These are phyloP conservation scores for Petunia secreta DNA, from an alignment of 257 asterid species.

Conservation along the genomic window DNA sequence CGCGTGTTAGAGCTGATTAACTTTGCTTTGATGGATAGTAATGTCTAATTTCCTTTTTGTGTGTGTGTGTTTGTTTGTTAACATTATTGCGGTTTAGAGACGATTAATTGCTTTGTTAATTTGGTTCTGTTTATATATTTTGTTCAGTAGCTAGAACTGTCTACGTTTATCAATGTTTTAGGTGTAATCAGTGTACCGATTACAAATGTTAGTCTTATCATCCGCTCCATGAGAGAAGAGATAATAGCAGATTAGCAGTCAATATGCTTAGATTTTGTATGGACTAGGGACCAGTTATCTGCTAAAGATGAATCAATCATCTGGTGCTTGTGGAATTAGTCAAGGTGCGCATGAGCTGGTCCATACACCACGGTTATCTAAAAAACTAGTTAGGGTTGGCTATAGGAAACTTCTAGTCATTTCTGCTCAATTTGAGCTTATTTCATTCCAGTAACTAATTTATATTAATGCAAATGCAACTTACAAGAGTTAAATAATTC, in stretches of 20 bases:
- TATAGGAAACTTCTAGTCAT: neutral
- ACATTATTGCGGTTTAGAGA: neutral
- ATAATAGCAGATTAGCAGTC: constrained; percentile 8
- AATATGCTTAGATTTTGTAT: neutral
- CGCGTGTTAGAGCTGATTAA: neutral
- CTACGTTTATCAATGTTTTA: neutral
- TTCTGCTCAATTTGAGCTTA: neutral
- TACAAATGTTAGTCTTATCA: neutral
- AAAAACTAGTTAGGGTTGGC: neutral
- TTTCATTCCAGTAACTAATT: neutral
- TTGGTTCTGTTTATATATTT: neutral
- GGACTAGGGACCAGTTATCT: neutral
- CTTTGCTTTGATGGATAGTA: neutral
- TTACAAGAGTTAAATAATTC: neutral
- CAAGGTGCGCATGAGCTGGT: no score
- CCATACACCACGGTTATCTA: no score
- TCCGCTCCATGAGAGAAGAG: neutral
- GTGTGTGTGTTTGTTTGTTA: neutral
- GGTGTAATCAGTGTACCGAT: neutral
- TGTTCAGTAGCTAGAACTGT: neutral
- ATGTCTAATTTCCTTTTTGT: neutral
- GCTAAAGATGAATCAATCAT: neutral
- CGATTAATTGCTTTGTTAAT: neutral
- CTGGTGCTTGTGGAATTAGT: neutral
- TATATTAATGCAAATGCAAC: neutral